phyloP scores from a whole-genome alignment of 2,329 filamentous ascomycete species.

The Colletotrichum viniferum region DNA sequence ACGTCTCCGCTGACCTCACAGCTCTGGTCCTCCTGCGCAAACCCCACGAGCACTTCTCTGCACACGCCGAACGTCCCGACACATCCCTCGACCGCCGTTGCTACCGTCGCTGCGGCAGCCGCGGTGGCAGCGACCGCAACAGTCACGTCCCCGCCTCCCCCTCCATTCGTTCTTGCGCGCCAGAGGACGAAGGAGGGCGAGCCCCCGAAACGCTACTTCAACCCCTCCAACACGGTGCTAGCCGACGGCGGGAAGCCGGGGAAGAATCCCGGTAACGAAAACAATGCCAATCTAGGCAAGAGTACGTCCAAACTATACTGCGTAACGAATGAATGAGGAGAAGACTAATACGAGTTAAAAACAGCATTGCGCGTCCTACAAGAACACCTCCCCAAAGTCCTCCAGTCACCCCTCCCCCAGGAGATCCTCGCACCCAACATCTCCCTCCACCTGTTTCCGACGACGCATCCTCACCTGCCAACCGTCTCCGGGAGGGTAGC shows the following conservation, averaged over 20 bases:
- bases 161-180: background rate
- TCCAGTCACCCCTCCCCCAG: conserved; percentile 71
- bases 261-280: conserved; percentile 51
- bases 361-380: conserved; percentile 69
- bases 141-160: background rate
- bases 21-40: background rate
- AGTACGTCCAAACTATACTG: conserved; percentile 48
- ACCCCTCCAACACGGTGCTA: conserved; percentile 8
- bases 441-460: conserved; percentile 72
- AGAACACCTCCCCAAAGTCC: conserved; percentile 68
- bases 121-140: background rate
- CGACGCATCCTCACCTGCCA: conserved; percentile 86
- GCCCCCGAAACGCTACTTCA: conserved; percentile 18
- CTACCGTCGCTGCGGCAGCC: background rate
- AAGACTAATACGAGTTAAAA: background rate
- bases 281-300: conserved; percentile 67
- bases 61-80: background rate
- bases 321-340: background rate
- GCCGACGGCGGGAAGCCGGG: conserved; percentile 10
- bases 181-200: background rate
- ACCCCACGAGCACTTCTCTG: background rate
- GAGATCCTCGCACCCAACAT: conserved; percentile 79
- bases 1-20: conserved; percentile 5
- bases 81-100: background rate
- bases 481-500: conserved; percentile 89